A percentile compares a stretch with the other conserved stretches of the same genome.
Evolutionary conservation across 2,329 filamentous ascomycete genomes (phyloP).

Genomic region (Penicillium thymicola): DNA sequence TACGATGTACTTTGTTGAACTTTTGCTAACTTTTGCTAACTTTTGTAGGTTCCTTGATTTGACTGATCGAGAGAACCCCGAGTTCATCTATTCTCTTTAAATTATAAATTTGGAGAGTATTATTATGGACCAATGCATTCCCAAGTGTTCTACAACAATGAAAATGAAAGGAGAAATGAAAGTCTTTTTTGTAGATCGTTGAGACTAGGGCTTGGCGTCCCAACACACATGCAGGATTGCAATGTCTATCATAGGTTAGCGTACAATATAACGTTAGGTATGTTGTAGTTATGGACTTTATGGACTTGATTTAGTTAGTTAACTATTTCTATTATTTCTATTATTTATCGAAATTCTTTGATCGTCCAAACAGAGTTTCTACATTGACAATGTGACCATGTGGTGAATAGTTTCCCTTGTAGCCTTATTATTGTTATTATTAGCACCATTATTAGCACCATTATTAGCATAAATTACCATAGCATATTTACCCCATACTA

Average conservation of each 20-base stretch:
- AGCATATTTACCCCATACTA: neutral
- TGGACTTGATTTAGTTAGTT: no score
- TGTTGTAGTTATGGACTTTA: no score
- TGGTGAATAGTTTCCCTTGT: neutral
- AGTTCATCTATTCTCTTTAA: slow-evolving; percentile 57
- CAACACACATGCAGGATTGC: neutral
- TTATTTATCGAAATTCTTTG: neutral
- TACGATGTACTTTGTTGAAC: no score
- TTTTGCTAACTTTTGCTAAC: neutral
- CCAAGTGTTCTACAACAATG: no score
- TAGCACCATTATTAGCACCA: slow-evolving; percentile 2
- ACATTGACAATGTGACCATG: neutral
- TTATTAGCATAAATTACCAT: neutral
- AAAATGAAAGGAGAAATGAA: no score
- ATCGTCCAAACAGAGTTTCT: neutral
- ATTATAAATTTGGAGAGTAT: neutral
- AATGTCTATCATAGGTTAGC: neutral
- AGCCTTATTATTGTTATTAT: neutral
- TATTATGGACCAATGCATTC: neutral
- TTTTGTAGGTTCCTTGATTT: slow-evolving; percentile 53
- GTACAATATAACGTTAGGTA: no score
- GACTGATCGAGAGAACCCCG: slow-evolving; percentile 63
- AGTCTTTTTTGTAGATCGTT: neutral
- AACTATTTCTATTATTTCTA: no score
- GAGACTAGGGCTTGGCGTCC: neutral